These are phyloP conservation scores for Podospora pseudopauciseta DNA, from an alignment of 495 filamentous ascomycete genomes.

Conservation along the genomic window DNA sequence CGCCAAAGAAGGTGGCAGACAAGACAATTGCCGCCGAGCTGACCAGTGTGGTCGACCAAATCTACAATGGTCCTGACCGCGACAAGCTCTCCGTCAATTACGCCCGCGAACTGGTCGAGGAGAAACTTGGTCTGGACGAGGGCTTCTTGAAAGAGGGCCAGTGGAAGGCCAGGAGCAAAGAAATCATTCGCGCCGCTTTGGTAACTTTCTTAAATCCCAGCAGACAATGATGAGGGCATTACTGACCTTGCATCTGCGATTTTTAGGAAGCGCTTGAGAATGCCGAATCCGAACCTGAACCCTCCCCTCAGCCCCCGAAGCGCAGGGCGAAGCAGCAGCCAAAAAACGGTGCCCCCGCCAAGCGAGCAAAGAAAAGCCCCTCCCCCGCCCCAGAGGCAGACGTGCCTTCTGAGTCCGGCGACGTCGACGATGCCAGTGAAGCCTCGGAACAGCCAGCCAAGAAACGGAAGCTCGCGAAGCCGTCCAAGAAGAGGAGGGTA, in stretches of 20 bases:
- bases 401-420: slow-evolving; percentile 21
- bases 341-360: not conserved
- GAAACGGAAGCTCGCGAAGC: slow-evolving; percentile 35
- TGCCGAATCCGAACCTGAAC: slow-evolving; percentile 4
- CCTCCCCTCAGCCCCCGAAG: not conserved
- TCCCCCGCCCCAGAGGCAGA: slow-evolving; percentile 31
- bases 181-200: slow-evolving; percentile 64
- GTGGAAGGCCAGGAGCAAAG: slow-evolving; percentile 81
- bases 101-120: slow-evolving; percentile 64
- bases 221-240: too few relatives aligned
- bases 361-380: slow-evolving; percentile 33
- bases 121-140: slow-evolving; percentile 58
- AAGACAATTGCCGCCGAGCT: slow-evolving; percentile 38
- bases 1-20: slow-evolving; percentile 8
- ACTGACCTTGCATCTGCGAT: not conserved
- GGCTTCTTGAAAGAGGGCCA: slow-evolving; percentile 65
- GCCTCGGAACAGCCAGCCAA: slow-evolving; percentile 21
- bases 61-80: slow-evolving; percentile 55
- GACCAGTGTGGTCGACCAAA: slow-evolving; percentile 53
- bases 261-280: slow-evolving; percentile 9
- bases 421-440: slow-evolving; percentile 8
- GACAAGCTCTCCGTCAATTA: slow-evolving; percentile 73
- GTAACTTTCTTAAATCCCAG: slow-evolving; percentile 49
- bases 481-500: slow-evolving; percentile 30
- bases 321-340: not conserved